Conservation (phyloP, 768 basidiomycete species). For the Boletus patriciae region DNA sequence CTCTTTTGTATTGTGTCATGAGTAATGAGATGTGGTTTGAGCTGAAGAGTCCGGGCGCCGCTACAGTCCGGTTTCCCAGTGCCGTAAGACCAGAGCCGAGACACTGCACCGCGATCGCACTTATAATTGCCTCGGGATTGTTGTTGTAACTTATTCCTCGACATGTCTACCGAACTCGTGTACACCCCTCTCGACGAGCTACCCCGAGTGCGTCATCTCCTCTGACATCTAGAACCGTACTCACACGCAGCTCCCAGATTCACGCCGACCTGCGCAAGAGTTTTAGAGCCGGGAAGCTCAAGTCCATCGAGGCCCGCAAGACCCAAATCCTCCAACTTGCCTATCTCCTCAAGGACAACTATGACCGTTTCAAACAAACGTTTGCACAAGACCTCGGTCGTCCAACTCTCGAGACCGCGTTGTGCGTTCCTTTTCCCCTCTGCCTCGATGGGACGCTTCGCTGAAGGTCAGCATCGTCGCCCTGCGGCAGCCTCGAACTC, state of each 20-base stretch:
- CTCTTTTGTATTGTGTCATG: too few relatives aligned
- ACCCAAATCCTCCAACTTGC: conserved; percentile 74
- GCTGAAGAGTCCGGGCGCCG: too few relatives aligned
- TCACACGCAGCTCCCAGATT: conserved; percentile 42
- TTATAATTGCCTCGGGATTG: background rate
- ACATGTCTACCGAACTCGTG: conserved; percentile 33
- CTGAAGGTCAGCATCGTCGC: background rate
- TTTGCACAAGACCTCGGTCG: conserved; percentile 63
- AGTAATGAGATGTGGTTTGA: too few relatives aligned
- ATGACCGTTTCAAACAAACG: conserved; percentile 56
- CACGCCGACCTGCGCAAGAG: conserved; percentile 53
- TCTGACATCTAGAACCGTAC: background rate
- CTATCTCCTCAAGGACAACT: conserved; percentile 74
- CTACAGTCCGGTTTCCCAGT: too few relatives aligned
- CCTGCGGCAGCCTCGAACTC: conserved; percentile 58
- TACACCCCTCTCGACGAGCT: conserved; percentile 59
- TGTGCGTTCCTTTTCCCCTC: conserved; percentile 40
- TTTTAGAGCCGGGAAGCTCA: conserved; percentile 66
- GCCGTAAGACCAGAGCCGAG: too few relatives aligned
- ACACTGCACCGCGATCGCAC: too few relatives aligned
- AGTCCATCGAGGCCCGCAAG: conserved; percentile 66
- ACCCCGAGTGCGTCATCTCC: conserved; percentile 38
- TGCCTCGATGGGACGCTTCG: background rate
- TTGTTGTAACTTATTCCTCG: background rate
- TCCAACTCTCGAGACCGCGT: conserved; percentile 55